phyloP scores from a whole-genome alignment of 495 filamentous ascomycete species.

The Hypomontagnella submonticulosa region DNA sequence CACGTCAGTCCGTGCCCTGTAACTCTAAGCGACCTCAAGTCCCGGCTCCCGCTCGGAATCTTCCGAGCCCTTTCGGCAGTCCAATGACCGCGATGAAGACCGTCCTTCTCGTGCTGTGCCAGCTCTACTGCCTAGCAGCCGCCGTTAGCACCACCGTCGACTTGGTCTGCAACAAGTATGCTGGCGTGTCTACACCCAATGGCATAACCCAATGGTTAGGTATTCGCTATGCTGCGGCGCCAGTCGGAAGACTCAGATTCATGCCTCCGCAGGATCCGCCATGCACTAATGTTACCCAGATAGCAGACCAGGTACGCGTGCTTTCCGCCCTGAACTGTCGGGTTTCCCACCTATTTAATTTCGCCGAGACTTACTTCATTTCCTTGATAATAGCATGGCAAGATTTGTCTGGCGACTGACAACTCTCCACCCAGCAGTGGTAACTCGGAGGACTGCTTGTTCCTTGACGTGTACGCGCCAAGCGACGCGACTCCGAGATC shows the following conservation, averaged over 20 bases:
- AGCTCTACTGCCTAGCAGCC: constrained; percentile 21
- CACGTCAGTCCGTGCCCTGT: constrained; percentile 6
- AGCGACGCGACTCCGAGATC: constrained; percentile 55
- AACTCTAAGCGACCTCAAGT: constrained; percentile 16
- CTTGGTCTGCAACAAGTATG: constrained; percentile 42
- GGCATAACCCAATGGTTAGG: constrained; percentile 73
- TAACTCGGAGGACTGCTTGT: constrained; percentile 70
- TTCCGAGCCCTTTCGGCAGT: constrained; percentile 28
- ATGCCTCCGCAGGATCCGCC: constrained; percentile 65
- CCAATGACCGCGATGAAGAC: constrained; percentile 30
- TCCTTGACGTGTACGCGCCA: constrained; percentile 74
- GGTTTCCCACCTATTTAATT: not conserved
- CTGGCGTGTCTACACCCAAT: constrained; percentile 26
- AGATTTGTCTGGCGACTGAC: constrained; percentile 37
- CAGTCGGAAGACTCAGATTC: constrained; percentile 68
- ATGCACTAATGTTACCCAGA: constrained; percentile 29
- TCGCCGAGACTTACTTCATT: constrained; percentile 14
- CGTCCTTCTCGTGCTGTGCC: constrained; percentile 35
- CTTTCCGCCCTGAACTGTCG: not conserved
- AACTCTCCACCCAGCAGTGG: constrained; percentile 20
- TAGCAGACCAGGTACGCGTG: constrained; percentile 35
- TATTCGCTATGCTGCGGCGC: constrained; percentile 71
- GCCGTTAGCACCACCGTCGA: constrained; percentile 37
- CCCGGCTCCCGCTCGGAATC: constrained; percentile 25
- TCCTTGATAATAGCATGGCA: constrained; percentile 37